A percentile compares a stretch with the other conserved stretches of the same genome.
phyloP scores from a whole-genome alignment of 768 basidiomycete genomes.

The Tylopilus subfusipes region DNA sequence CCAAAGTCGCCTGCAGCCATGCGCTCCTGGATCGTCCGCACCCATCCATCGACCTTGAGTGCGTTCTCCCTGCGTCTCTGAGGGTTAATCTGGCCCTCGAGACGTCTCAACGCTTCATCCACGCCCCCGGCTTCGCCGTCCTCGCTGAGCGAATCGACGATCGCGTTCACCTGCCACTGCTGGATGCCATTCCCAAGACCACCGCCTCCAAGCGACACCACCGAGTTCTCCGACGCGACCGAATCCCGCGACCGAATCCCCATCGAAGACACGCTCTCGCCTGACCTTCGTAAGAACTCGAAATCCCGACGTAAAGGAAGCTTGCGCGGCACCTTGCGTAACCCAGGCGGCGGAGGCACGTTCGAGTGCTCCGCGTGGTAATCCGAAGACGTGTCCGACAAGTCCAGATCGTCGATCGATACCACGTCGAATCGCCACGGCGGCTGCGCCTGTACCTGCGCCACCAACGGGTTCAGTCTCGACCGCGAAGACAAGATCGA shows the following conservation, averaged over 20 bases:
- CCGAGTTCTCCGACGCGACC: constrained; percentile 44
- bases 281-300: constrained; percentile 71
- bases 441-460: constrained; percentile 36
- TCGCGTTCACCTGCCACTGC: constrained; percentile 81
- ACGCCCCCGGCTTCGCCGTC: constrained; percentile 77
- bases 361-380: constrained; percentile 32
- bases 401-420: constrained; percentile 73
- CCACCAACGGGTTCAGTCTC: constrained; percentile 29
- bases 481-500: constrained; percentile 32
- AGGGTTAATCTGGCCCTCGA: constrained; percentile 85
- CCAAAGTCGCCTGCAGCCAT: constrained; percentile 62
- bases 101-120: constrained; percentile 71
- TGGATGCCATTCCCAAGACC: constrained; percentile 45
- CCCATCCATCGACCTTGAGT: constrained; percentile 80
- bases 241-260: constrained; percentile 65
- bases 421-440: constrained; percentile 69
- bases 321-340: constrained; percentile 52
- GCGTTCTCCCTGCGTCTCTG: constrained; percentile 66
- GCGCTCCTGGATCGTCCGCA: constrained; percentile 65
- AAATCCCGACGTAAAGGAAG: constrained; percentile 77
- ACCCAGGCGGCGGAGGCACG: constrained; percentile 46
- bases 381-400: constrained; percentile 75
- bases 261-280: constrained; percentile 74
- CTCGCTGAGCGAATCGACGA: constrained; percentile 70
- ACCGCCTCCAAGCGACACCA: constrained; percentile 37